Percentiles rank a stretch among this genome's conserved stretches.
These are phyloP conservation scores for Penicillium tannophilum DNA, from an alignment of 495 filamentous ascomycete genomes.

Conservation along the genomic window DNA sequence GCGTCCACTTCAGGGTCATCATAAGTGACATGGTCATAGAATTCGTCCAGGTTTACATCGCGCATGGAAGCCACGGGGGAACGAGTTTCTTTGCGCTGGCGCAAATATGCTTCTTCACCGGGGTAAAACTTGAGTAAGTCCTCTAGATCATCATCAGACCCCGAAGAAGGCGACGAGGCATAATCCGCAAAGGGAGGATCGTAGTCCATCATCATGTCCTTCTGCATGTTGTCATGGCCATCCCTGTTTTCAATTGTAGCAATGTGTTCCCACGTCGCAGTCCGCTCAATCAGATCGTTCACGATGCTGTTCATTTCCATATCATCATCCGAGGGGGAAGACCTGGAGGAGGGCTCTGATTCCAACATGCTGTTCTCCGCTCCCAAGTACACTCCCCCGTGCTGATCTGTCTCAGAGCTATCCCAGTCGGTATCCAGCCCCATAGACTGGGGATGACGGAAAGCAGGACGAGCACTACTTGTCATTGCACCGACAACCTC, in stretches of 20 bases:
- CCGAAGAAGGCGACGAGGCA: conserved; percentile 15
- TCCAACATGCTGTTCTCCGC: conserved; percentile 21
- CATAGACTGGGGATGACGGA: conserved; percentile 6
- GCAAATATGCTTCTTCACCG: conserved; percentile 31
- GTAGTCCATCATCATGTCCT: conserved; percentile 35
- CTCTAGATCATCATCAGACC: conserved; percentile 32
- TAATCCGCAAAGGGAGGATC: conserved; percentile 24
- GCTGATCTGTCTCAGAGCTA: background rate
- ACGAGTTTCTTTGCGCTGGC: conserved; percentile 11
- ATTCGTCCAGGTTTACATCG: conserved; percentile 40
- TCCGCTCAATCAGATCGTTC: conserved; percentile 24
- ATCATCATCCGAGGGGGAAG: conserved; percentile 13
- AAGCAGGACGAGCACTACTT: conserved; percentile 3
- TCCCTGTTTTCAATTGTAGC: conserved; percentile 21
- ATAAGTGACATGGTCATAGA: conserved; percentile 32
- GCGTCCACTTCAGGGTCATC: conserved; percentile 20
- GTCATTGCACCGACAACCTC: conserved; percentile 39
- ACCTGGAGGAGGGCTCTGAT: conserved; percentile 18
- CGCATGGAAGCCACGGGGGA: conserved; percentile 15
- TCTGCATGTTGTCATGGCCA: conserved; percentile 22
- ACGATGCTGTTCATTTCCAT: conserved; percentile 24
- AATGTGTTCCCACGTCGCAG: conserved; percentile 18
- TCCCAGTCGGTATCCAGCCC: conserved; percentile 5
- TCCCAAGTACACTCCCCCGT: background rate
- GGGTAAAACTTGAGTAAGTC: conserved; percentile 43